Conservation (phyloP, 2,329 filamentous ascomycete species). For the Cadophora sp. region DNA sequence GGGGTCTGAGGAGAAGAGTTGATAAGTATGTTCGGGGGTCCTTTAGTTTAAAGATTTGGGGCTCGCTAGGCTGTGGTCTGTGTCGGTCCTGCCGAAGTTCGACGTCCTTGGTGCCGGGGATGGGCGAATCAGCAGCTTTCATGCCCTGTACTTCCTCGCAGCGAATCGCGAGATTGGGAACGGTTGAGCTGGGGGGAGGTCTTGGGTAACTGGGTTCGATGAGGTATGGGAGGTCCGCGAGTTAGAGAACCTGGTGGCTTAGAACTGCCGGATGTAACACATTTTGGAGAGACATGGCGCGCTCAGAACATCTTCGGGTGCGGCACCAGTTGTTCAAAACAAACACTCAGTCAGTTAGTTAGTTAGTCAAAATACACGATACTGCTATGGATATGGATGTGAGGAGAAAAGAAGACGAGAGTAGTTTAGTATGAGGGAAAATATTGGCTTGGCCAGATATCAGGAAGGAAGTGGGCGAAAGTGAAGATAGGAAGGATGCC, state of each 20-base stretch:
- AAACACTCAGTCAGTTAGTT: too few relatives aligned
- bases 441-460: neutral
- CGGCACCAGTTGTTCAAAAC: neutral
- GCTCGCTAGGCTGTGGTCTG: slow-evolving; percentile 25
- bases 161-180: slow-evolving; percentile 10
- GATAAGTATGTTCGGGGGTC: slow-evolving; percentile 20
- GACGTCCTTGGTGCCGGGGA: slow-evolving; percentile 20
- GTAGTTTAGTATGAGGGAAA: neutral
- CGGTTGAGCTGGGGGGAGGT: neutral
- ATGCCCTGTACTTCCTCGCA: slow-evolving; percentile 17
- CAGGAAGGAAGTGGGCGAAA: neutral
- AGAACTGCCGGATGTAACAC: slow-evolving; percentile 18
- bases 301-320: neutral
- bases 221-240: slow-evolving; percentile 4
- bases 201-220: slow-evolving; percentile 3
- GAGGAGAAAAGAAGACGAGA: neutral
- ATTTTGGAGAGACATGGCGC: slow-evolving; percentile 3
- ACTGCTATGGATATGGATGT: neutral
- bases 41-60: slow-evolving; percentile 21
- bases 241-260: slow-evolving; percentile 2
- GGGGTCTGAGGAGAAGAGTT: neutral
- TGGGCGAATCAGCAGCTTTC: slow-evolving; percentile 11
- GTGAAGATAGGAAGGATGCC: neutral
- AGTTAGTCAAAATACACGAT: neutral
- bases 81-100: slow-evolving; percentile 34